These are phyloP conservation scores for Guadua angustifolia DNA, from an alignment of 176 grass and related monocot species.

Conservation along the genomic window DNA sequence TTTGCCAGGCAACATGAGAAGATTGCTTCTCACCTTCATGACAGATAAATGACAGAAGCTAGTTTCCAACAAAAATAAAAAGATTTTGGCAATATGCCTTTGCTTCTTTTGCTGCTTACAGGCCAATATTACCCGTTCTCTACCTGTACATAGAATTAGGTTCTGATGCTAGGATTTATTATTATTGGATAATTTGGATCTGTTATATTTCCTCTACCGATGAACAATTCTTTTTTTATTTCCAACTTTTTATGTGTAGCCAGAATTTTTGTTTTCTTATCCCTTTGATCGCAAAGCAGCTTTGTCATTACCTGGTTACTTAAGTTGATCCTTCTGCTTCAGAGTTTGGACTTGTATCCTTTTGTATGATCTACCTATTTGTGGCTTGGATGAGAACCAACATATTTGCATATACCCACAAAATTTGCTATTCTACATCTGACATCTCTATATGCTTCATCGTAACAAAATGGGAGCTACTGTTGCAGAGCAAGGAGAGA, in stretches of 20 bases:
- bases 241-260: slow-evolving; percentile 1
- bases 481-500: too few species aligned
- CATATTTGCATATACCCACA: background rate
- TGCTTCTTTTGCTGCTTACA: slow-evolving; percentile 5
- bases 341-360: background rate
- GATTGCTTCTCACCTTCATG: slow-evolving; percentile 46
- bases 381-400: background rate
- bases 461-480: too few species aligned
- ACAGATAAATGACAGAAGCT: slow-evolving; percentile 39
- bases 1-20: slow-evolving; percentile 50
- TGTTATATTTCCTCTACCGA: background rate
- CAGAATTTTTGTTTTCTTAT: slow-evolving; percentile 18
- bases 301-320: background rate
- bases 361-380: background rate
- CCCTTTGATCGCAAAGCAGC: background rate
- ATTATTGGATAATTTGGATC: slow-evolving; percentile 2
- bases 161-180: slow-evolving; percentile 8
- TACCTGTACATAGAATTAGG: slow-evolving; percentile 22
- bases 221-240: background rate
- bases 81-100: slow-evolving; percentile 30
- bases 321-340: background rate
- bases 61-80: slow-evolving; percentile 41
- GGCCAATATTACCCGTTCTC: background rate
- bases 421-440: background rate
- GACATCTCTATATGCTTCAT: background rate